Evolutionary conservation across 2,329 filamentous ascomycete species (phyloP).

Genomic region (Onygenales sp.): DNA sequence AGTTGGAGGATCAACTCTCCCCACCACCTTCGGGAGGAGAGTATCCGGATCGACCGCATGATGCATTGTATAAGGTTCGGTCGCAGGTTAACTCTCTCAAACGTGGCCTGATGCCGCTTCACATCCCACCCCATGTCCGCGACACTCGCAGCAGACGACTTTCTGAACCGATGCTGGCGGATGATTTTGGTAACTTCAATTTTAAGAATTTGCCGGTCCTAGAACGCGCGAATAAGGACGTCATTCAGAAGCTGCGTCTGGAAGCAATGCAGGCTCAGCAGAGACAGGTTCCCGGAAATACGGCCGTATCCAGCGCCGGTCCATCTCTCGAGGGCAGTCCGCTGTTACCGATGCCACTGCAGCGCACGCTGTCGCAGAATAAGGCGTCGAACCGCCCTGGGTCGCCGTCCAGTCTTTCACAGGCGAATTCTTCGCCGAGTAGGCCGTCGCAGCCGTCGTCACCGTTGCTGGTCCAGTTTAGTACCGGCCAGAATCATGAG

Average conservation of each 20-base stretch:
- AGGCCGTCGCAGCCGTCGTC: slow-evolving; percentile 76
- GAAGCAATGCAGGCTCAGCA: slow-evolving; percentile 70
- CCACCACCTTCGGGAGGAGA: slow-evolving; percentile 64
- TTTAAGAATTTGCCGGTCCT: slow-evolving; percentile 96
- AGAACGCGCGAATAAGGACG: slow-evolving; percentile 97
- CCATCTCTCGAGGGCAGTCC: slow-evolving; percentile 77
- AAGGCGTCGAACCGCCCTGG: slow-evolving; percentile 70
- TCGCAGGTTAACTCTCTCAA: slow-evolving; percentile 83
- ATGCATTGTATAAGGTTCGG: slow-evolving; percentile 81
- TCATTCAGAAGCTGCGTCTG: slow-evolving; percentile 89
- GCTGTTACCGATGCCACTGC: slow-evolving; percentile 66
- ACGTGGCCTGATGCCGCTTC: slow-evolving; percentile 84
- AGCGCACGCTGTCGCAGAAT: slow-evolving; percentile 72
- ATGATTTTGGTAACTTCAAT: slow-evolving; percentile 93
- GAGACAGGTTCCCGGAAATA: slow-evolving; percentile 33
- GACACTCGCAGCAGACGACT: slow-evolving; percentile 79
- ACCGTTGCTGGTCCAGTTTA: slow-evolving; percentile 92
- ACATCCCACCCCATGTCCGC: slow-evolving; percentile 92
- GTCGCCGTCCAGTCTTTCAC: slow-evolving; percentile 72
- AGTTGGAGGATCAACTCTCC: slow-evolving; percentile 80
- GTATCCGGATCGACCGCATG: slow-evolving; percentile 83
- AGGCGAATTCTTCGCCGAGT: slow-evolving; percentile 77
- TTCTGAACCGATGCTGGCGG: slow-evolving; percentile 77
- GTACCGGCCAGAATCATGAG: slow-evolving; percentile 69
- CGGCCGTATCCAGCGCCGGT: slow-evolving; percentile 46